Percentiles rank a stretch among this genome's conserved stretches.
Conservation (phyloP, 371 early-diverging fungal genomes). For the Rhizopus stolonifer region DNA sequence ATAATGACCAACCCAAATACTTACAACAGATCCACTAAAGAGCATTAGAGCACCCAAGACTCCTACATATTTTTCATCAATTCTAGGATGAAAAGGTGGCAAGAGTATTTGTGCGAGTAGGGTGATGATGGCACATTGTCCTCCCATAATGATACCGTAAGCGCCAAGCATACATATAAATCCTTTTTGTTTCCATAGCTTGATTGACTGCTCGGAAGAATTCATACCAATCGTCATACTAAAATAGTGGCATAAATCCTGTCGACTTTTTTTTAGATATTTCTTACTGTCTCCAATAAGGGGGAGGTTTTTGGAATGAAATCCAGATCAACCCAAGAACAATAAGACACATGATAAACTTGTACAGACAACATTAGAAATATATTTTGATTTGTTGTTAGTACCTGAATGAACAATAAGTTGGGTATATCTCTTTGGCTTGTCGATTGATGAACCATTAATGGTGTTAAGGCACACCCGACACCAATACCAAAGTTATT, state of each 20-base stretch:
- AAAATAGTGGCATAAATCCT: background rate
- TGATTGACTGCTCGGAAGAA: conserved; percentile 23
- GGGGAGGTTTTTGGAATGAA: conserved; percentile 21
- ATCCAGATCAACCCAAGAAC: conserved; percentile 26
- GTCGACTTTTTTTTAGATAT: background rate
- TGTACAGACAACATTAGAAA: background rate
- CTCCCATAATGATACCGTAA: conserved; percentile 50
- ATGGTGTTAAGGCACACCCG: conserved; percentile 51
- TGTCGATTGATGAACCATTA: conserved; percentile 36
- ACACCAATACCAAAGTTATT: conserved; percentile 54
- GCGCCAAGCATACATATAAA: conserved; percentile 38
- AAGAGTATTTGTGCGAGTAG: conserved; percentile 49
- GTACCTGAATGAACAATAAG: conserved; percentile 40
- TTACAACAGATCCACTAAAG: conserved; percentile 44
- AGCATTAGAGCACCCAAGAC: conserved; percentile 43
- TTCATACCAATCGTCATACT: conserved; percentile 18
- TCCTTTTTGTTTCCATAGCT: conserved; percentile 21
- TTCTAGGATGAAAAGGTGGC: conserved; percentile 33
- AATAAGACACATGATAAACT: conserved; percentile 25
- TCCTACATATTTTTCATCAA: conserved; percentile 43
- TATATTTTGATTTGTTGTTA: background rate
- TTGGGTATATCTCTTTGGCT: conserved; percentile 40
- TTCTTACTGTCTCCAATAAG: conserved; percentile 24
- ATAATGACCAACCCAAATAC: conserved; percentile 39
- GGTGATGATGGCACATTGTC: conserved; percentile 50